A percentile compares a stretch with the other conserved stretches of the same genome.
phyloP scores from a whole-genome alignment of 257 asterid species.

The Knoxia roxburghii region DNA sequence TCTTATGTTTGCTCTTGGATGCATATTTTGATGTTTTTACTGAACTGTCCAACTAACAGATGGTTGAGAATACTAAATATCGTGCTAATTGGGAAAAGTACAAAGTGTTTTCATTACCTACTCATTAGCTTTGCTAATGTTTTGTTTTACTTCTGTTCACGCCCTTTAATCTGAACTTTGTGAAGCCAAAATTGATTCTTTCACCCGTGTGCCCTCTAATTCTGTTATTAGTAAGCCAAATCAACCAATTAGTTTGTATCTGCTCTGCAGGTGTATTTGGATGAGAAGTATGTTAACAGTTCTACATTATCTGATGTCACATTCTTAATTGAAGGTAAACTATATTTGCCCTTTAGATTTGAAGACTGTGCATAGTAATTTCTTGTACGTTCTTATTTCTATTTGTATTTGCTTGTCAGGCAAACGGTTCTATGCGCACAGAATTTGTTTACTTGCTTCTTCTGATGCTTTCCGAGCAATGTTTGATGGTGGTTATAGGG shows the following conservation, averaged over 20 bases:
- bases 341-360: neutral
- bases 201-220: neutral
- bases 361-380: neutral
- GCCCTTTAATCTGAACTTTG: neutral
- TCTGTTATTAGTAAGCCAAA: too few relatives aligned
- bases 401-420: constrained; percentile 26
- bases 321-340: constrained; percentile 86
- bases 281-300: constrained; percentile 90
- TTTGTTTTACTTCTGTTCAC: neutral
- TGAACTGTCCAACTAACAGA: neutral
- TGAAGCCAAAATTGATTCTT: neutral
- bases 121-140: neutral
- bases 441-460: constrained; percentile 95
- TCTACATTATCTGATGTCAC: constrained; percentile 88
- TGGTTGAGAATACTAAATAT: too few relatives aligned
- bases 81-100: neutral
- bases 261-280: constrained; percentile 80
- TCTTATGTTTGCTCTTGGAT: neutral
- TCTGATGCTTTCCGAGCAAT: constrained; percentile 97
- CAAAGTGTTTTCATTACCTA: neutral
- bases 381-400: neutral
- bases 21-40: neutral
- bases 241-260: constrained; percentile 1
- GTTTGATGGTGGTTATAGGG: constrained; percentile 99
- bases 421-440: constrained; percentile 83